Base-by-base conservation (phyloP, 352 stramenopile species). In the Globisporangium nodosum region DNA sequence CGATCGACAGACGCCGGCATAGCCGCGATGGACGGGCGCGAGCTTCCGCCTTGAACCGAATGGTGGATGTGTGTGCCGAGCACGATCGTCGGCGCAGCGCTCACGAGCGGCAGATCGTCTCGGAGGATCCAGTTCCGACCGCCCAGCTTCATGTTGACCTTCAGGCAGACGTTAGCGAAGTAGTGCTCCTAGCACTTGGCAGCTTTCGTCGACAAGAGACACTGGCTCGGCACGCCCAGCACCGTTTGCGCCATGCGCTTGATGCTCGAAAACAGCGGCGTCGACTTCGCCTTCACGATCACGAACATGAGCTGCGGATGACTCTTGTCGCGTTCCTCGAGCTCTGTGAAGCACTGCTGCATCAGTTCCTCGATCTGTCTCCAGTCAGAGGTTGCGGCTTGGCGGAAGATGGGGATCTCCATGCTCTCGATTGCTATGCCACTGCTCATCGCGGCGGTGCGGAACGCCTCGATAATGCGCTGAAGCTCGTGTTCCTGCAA, bases 81-180 rank as follows among this genome's bases (percentile, higher is more conserved):
- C 39, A 94, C 77, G 47, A 95, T 95, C 20, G 82, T 92, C 16
- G 68, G 59, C 16, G 62, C 66, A 11, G 54, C 61, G 12, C 57
- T 74, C 18, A 90, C 58, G 5, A 81, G 58, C 18, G 73, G 67
- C n/a, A 88, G 64, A 1, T 61, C 58, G 18, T 81, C 69, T 21
- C 63, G 49, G 31, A 90, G 39, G 9, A 80, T 66, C n/a, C 69
- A 76, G 60, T 91, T 91, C 58, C 88, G 71, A 12, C 81, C 81
- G n/a, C 71, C 71, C 27, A 93, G 65, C 68, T 93, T 93, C 66
- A 81, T 72, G 56, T 93, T 91, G n/a, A 93, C 80, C 60, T 91
- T 87, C 24, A 88, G 56, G 12, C 71, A 76, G 6, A 94, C 64
- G 52, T 94, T 92, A 0, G 63, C 70, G 24, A 71, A 74, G 59